Conservation (phyloP, 768 basidiomycete species). For the Lentinula edodes region DNA sequence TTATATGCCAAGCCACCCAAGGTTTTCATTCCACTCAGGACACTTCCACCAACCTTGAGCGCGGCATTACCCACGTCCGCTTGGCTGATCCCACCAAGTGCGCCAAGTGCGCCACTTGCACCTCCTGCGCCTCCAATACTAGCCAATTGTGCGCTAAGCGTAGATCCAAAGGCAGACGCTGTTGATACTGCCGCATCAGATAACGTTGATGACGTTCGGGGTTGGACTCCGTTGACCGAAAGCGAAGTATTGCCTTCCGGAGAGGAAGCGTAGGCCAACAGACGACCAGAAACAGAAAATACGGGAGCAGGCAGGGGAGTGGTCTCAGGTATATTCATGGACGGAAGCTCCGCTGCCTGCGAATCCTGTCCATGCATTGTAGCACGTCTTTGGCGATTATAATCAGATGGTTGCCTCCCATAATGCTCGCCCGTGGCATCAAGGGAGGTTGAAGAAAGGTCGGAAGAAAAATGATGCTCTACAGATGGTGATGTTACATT, state of each 20-base stretch:
- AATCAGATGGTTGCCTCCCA: neutral
- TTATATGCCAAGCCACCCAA: constrained; percentile 56
- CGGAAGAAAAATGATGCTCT: constrained; percentile 4
- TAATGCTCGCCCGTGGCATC: neutral
- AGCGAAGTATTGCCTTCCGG: constrained; percentile 11
- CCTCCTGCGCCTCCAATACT: constrained; percentile 4
- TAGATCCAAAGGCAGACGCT: constrained; percentile 17
- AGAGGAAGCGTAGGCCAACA: constrained; percentile 55
- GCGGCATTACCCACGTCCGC: constrained; percentile 51
- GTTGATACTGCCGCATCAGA: constrained; percentile 16
- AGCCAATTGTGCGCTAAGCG: constrained; percentile 8
- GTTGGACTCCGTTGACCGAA: constrained; percentile 9
- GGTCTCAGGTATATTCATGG: constrained; percentile 1
- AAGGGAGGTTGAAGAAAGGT: neutral
- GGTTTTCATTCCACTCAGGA: constrained; percentile 60
- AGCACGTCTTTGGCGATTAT: constrained; percentile 4
- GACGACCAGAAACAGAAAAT: constrained; percentile 55
- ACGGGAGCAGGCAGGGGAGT: constrained; percentile 35
- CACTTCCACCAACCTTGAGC: constrained; percentile 51
- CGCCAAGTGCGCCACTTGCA: constrained; percentile 7
- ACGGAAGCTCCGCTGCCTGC: neutral
- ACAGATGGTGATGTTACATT: constrained; percentile 29
- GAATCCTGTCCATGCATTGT: neutral
- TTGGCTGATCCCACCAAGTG: constrained; percentile 24
- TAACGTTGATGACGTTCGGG: constrained; percentile 9